Percentiles rank a stretch among this genome's conserved stretches.
phyloP scores from a whole-genome alignment of 176 grass and related monocot genomes.

The Olyra latifolia region DNA sequence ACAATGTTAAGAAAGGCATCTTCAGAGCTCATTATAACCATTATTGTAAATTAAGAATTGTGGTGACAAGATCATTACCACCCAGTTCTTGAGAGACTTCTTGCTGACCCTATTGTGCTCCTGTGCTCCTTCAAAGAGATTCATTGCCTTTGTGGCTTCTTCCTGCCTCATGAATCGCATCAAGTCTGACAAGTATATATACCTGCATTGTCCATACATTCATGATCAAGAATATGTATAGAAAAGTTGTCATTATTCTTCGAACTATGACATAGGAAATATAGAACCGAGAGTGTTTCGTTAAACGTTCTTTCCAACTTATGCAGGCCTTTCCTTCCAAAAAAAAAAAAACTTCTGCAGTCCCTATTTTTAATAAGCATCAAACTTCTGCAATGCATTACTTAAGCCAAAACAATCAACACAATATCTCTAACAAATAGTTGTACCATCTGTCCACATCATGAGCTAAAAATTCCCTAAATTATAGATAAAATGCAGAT shows the following conservation, averaged over 20 bases:
- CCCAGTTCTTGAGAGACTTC: constrained; percentile 84
- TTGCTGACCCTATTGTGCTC: constrained; percentile 70
- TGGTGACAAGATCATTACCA: constrained; percentile 65
- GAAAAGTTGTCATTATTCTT: neutral
- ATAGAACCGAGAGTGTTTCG: neutral
- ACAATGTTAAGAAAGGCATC: neutral
- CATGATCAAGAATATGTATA: neutral
- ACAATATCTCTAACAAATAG: neutral
- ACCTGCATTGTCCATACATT: constrained; percentile 46
- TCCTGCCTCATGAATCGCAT: constrained; percentile 75
- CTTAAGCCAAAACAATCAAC: neutral
- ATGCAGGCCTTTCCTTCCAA: too few species aligned
- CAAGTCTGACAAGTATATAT: constrained; percentile 79
- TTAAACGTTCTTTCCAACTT: constrained; percentile 1
- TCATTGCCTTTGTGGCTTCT: constrained; percentile 65
- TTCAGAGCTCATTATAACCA: neutral
- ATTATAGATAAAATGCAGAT: neutral
- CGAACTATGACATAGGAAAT: neutral
- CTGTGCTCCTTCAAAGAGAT: constrained; percentile 80
- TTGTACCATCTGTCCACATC: neutral
- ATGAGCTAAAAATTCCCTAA: neutral
- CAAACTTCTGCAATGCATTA: neutral
- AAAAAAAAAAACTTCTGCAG: neutral
- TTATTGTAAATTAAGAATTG: constrained; percentile 6
- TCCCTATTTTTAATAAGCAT: neutral